Evolutionary conservation across 106 monocot genomes (phyloP).

Genomic region (Xerophyta viscosa): DNA sequence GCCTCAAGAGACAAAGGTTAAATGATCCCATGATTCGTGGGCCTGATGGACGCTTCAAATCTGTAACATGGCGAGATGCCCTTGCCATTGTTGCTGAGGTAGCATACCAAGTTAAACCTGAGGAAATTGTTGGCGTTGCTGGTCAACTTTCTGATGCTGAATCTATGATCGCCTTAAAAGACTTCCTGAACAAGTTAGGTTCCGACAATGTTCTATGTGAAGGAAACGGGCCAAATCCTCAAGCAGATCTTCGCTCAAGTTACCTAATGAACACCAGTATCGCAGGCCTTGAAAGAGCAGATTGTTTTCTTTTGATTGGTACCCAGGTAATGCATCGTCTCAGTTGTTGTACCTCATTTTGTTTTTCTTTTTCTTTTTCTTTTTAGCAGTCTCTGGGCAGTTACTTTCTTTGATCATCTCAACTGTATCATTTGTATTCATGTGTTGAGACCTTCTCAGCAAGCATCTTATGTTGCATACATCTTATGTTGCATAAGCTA

Average conservation of each 20-base stretch:
- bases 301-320: slow-evolving; percentile 86
- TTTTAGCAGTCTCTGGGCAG: too few species aligned
- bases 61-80: slow-evolving; percentile 90
- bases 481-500: too few species aligned
- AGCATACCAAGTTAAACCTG: slow-evolving; percentile 73
- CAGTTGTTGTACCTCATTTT: too few species aligned
- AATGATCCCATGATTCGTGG: slow-evolving; percentile 99
- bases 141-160: slow-evolving; percentile 97
- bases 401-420: too few species aligned
- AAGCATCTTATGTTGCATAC: too few species aligned
- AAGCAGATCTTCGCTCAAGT: slow-evolving; percentile 74
- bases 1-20: slow-evolving; percentile 89
- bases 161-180: slow-evolving; percentile 98
- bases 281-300: slow-evolving; percentile 85
- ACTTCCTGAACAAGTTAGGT: slow-evolving; percentile 85
- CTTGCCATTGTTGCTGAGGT: slow-evolving; percentile 89
- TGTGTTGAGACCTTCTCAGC: too few species aligned
- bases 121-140: slow-evolving; percentile 97
- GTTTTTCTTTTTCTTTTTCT: too few species aligned
- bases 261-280: slow-evolving; percentile 90
- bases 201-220: slow-evolving; percentile 87
- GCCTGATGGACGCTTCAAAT: slow-evolving; percentile 85
- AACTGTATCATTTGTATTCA: too few species aligned
- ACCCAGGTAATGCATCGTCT: slow-evolving; percentile 62
- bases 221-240: slow-evolving; percentile 73